Evolutionary conservation across 208 protist genomes (phyloP).

Genomic region (Crithidia acanthocephali): DNA sequence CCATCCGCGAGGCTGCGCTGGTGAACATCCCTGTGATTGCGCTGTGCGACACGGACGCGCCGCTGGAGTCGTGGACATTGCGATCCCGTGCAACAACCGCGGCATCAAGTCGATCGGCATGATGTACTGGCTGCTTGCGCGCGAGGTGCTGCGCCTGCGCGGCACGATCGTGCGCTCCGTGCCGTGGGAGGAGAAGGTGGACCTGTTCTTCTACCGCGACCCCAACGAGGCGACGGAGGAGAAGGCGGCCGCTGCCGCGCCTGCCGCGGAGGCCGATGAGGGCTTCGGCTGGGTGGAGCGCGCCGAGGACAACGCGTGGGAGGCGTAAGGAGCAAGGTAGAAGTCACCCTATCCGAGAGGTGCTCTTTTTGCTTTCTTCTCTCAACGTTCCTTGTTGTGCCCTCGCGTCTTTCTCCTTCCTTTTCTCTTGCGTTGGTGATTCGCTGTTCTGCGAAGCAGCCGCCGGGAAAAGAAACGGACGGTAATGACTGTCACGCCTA

Average conservation of each 20-base stretch:
- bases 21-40: slow-evolving; percentile 99
- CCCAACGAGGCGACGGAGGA: slow-evolving; percentile 92
- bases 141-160: slow-evolving; percentile 97
- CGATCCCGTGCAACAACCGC: slow-evolving; percentile 99
- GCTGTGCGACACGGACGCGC: slow-evolving; percentile 98
- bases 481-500: neutral
- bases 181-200: slow-evolving; percentile 98
- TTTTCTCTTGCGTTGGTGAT: neutral
- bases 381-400: neutral
- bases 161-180: slow-evolving; percentile 92
- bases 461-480: no score
- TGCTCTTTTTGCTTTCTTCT: neutral
- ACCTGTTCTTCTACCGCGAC: slow-evolving; percentile 99
- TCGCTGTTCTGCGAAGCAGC: no score
- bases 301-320: slow-evolving; percentile 87
- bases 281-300: slow-evolving; percentile 79
- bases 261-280: slow-evolving; percentile 53
- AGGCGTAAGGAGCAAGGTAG: slow-evolving; percentile 55
- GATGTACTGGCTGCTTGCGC: slow-evolving; percentile 99
- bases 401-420: no score
- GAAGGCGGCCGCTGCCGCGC: slow-evolving; percentile 39
- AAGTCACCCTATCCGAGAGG: neutral
- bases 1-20: slow-evolving; percentile 97
- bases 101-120: slow-evolving; percentile 96
- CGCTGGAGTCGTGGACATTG: slow-evolving; percentile 98